Evolutionary conservation across 176 grass and related monocot genomes (phyloP).

Genomic region (Musa beccarii): DNA sequence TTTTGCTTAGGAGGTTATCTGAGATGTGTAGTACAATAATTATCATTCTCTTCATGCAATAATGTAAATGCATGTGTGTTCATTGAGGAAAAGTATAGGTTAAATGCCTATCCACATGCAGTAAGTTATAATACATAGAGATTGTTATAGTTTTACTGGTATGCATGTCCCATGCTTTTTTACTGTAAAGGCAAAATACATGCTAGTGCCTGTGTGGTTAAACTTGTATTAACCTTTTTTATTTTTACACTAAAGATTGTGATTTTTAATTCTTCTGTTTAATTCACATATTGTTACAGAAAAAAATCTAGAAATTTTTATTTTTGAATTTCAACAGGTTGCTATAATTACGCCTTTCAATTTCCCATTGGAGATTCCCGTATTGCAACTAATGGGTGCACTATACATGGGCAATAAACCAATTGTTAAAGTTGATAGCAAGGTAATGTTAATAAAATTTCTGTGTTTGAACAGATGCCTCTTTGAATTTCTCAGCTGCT

Average conservation of each 20-base stretch:
- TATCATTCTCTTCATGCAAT: neutral
- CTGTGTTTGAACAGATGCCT: neutral
- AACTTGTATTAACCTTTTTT: too few species aligned
- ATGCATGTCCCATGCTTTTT: neutral
- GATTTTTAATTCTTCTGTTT: too few species aligned
- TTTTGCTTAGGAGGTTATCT: neutral
- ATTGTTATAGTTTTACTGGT: neutral
- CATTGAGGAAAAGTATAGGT: neutral
- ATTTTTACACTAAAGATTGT: too few species aligned
- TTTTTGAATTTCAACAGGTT: conserved; percentile 44
- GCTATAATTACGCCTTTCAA: conserved; percentile 96
- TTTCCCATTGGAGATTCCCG: conserved; percentile 85
- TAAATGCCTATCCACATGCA: neutral
- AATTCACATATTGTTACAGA: too few species aligned
- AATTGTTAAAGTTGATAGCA: conserved; percentile 95
- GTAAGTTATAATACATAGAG: neutral
- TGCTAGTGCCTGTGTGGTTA: too few species aligned
- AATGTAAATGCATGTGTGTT: neutral
- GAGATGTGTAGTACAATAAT: neutral
- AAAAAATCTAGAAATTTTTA: too few species aligned
- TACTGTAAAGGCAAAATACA: too few species aligned
- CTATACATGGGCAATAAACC: conserved; percentile 99
- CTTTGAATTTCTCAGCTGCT: neutral
- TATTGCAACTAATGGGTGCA: conserved; percentile 95
- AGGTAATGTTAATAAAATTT: conserved; percentile 24